Conservation (phyloP, 2,329 filamentous ascomycete species). For the Ascochyta clinopodiicola region DNA sequence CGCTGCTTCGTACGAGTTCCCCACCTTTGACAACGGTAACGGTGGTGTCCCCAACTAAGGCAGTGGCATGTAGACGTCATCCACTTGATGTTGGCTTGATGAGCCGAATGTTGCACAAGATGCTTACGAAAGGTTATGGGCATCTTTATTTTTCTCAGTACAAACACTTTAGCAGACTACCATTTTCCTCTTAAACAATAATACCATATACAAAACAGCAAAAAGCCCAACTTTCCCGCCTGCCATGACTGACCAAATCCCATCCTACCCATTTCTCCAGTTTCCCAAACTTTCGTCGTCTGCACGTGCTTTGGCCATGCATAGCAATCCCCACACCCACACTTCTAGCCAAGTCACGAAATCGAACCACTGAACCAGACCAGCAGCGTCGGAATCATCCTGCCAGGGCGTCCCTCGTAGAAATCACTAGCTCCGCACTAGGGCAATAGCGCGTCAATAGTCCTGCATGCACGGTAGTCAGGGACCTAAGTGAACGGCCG, state of each 20-base stretch:
- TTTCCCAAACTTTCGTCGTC: not conserved
- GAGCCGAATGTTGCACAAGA: not conserved
- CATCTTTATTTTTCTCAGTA: not conserved
- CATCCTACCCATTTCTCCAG: not conserved
- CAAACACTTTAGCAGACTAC: conserved; percentile 2
- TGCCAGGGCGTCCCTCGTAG: not conserved
- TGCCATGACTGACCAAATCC: not conserved
- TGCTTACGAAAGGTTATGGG: not conserved
- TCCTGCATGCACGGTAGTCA: not conserved
- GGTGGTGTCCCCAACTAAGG: not conserved
- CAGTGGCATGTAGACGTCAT: too few species aligned
- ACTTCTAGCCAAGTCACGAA: too few species aligned
- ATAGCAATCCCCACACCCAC: too few species aligned
- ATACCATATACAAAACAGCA: not conserved
- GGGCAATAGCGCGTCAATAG: conserved; percentile 9
- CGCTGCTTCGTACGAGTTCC: conserved; percentile 15
- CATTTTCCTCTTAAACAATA: not conserved
- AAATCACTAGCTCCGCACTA: not conserved
- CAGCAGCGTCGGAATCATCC: not conserved
- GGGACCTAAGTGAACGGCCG: conserved; percentile 1
- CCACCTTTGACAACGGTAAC: conserved; percentile 7
- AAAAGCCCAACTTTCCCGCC: not conserved
- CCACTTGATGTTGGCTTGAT: not conserved
- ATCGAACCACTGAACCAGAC: not conserved
- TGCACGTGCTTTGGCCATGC: too few species aligned